Base-by-base conservation (phyloP, 1,139 yeast genomes). In the Yamadazyma songkhlaensis region DNA sequence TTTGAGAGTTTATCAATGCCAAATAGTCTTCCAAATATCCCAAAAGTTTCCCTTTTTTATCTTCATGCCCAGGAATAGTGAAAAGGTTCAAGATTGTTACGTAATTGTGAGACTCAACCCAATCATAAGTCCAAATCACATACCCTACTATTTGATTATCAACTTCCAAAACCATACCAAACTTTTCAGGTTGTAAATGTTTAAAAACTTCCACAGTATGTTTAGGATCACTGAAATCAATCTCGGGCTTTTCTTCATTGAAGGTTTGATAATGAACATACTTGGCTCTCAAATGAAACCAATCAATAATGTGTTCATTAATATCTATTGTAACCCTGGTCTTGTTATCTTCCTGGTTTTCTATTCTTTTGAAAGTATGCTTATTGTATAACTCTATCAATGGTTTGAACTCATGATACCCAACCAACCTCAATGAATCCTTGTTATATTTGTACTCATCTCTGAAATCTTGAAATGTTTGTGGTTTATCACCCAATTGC, bases 251-350 rank as follows among this genome's bases (percentile, higher is more conserved):
- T 8, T 37, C 34, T 22, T 51, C 50, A 33, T 57, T 51, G 38
- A 59, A 58, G 28, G 63, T 42, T 41, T 57, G 59, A 37, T 60
- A 55, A 31, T 67, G 54, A 32, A 68, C 55, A 41, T 53, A 68
- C 40, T 70, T 71, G 22, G 68, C 53, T 42, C 76, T 54, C 35
- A 69, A 53, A 42, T 71, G 76, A 46, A 67, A 70, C 77, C 77
- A 71, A 50, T 70, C 74, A 8, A 66, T 49, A 17, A 55, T 43
- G 28, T 59, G 60, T 9, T 63, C 43, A 9, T 57, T 48, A 2
- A 72, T 70, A 11, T 43, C 45, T 10, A 66, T 38, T 10, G 64
- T 38, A 3, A 69, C 59, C 24, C 74, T 50, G 2, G 62, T 35
- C 32, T 52, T 58, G 43, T 66, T 72, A 4, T 12, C 10, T 11